Evolutionary conservation across 2,329 filamentous ascomycete species (phyloP), one percentile per base, ranked within the genome.

Genomic region (Ophiocordyceps camponoti-rufipedis): DNA sequence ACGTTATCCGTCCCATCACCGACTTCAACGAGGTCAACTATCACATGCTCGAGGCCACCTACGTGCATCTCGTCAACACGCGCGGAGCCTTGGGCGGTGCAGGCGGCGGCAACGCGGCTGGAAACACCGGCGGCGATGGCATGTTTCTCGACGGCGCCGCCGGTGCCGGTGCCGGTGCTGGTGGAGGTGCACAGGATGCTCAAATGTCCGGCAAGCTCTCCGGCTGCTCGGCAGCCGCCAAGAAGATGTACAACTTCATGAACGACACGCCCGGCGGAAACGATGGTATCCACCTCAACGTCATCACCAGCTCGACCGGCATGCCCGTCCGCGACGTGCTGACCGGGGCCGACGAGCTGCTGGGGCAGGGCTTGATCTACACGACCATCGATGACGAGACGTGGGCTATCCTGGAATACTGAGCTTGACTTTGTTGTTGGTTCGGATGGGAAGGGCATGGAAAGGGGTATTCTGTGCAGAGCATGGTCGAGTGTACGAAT

Each of bases 21-120:
- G 84, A 95, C 62, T 82, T 82, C 67, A 94, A 98, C 67, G 91
- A 98, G 70, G 75, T 96, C 60, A 82, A 82, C 59, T 94, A 86
- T 61, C 91, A 96, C 64, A 65, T 95, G 52, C 77, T 98, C 45
- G 89, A 98, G 66, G 82, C 86, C 28, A 85, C 87, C 6, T 84
- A 82, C 47, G 82, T 93, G 44, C 91, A 98, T 66, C 69, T 98
- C 44, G 81, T 81, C 64, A 83, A 87, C 61, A 84, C 80, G 13
- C 75, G 78, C 41, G 88, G 87, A 0, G 74, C 79, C 4, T 68
- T 58, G 62, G 68, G 61, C 42, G 56, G 33, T n/a, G 33, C 9
- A 16, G 35, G n/a, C 11, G 35, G 35, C n/a, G 35, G 35, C 16
- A 16, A 60, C 48, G 51, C 53, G 65, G 58, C 12, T 64, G 54